Percentiles rank a stretch among this genome's conserved stretches.
phyloP scores from a whole-genome alignment of 305 asterid species.

The Solanum aculeatissimum region DNA sequence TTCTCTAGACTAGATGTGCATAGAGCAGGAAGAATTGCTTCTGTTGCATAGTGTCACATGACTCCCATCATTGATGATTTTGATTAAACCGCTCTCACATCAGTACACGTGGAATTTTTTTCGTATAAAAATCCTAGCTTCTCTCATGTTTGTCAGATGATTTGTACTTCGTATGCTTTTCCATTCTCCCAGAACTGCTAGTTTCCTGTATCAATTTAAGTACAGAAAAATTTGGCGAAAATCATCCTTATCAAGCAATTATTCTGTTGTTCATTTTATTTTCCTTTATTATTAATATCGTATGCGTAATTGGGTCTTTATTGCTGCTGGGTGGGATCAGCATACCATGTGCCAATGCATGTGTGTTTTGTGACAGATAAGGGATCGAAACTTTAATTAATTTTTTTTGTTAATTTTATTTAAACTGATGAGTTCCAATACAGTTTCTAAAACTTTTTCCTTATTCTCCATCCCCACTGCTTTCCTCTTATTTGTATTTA shows the following conservation, averaged over 20 bases:
- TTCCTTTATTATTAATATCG: neutral
- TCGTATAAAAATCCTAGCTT: neutral
- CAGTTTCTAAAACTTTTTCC: neutral
- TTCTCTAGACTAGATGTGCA: neutral
- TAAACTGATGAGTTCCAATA: neutral
- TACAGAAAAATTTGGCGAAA: neutral
- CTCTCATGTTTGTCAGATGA: neutral
- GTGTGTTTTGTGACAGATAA: neutral
- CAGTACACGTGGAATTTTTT: neutral
- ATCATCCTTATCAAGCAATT: neutral
- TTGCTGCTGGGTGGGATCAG: neutral
- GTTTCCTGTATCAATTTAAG: neutral
- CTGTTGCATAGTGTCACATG: neutral
- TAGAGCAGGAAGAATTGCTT: neutral
- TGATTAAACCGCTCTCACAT: neutral
- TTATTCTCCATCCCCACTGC: neutral
- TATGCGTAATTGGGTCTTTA: neutral
- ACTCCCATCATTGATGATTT: neutral
- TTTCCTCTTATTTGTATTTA: neutral
- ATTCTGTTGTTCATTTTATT: neutral
- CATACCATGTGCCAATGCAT: neutral
- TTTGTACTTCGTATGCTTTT: neutral
- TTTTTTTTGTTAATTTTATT: neutral
- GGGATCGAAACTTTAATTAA: neutral
- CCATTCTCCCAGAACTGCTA: neutral